A percentile compares a stretch with the other conserved stretches of the same genome.
phyloP scores from a whole-genome alignment of 495 filamentous ascomycete species.

The Glutinoglossum americanum region DNA sequence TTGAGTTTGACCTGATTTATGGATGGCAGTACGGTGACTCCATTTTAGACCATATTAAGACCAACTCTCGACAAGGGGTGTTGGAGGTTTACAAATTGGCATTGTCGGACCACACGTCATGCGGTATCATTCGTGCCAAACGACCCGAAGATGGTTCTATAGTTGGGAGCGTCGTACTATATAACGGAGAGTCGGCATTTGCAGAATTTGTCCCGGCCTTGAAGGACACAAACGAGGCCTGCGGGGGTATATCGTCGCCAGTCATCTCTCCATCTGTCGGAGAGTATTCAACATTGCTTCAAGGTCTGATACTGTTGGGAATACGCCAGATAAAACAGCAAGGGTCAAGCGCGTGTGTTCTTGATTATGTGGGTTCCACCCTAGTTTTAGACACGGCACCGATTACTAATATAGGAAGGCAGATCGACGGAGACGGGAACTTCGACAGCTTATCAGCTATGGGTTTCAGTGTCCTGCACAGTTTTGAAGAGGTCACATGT shows the following conservation, averaged over 20 bases:
- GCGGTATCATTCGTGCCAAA: slow-evolving; percentile 68
- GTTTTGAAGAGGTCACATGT: slow-evolving; percentile 62
- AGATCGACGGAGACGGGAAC: slow-evolving; percentile 52
- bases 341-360: slow-evolving; percentile 41
- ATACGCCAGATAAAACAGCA: slow-evolving; percentile 65
- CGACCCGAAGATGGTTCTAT: slow-evolving; percentile 41
- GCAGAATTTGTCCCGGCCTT: slow-evolving; percentile 51
- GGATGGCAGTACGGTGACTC: slow-evolving; percentile 55
- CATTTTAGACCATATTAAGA: slow-evolving; percentile 53
- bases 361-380: slow-evolving; percentile 45
- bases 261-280: slow-evolving; percentile 47
- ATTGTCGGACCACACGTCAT: slow-evolving; percentile 44
- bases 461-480: slow-evolving; percentile 56
- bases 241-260: slow-evolving; percentile 61
- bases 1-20: slow-evolving; percentile 60
- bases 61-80: slow-evolving; percentile 59
- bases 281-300: slow-evolving; percentile 49
- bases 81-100: slow-evolving; percentile 64
- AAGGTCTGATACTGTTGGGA: slow-evolving; percentile 62
- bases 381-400: not conserved
- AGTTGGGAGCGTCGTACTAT: slow-evolving; percentile 67
- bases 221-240: slow-evolving; percentile 26
- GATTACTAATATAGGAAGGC: slow-evolving; percentile 14
- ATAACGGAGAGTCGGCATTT: slow-evolving; percentile 42
- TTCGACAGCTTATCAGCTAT: slow-evolving; percentile 50